Evolutionary conservation across 108 stramenopile genomes (phyloP).

Genomic region (Nitzschia palea): DNA sequence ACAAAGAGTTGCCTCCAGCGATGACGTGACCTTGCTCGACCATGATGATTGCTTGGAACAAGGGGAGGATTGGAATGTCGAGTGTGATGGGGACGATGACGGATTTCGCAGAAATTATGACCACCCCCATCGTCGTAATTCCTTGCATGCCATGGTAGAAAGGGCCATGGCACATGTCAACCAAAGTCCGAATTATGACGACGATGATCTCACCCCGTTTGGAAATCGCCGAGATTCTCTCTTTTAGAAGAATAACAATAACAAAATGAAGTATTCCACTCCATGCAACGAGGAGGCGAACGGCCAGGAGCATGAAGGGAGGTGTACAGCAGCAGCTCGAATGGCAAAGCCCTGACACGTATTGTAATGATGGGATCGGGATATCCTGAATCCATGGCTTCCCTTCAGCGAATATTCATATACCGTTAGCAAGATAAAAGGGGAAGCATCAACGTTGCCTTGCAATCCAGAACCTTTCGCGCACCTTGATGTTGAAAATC

Average conservation of each 20-base stretch:
- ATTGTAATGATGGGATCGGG: no score
- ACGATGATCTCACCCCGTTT: constrained; percentile 1
- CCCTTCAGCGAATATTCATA: no score
- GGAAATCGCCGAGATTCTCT: constrained; percentile 9
- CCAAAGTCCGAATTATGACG: not conserved
- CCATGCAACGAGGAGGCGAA: no score
- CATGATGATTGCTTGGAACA: not conserved
- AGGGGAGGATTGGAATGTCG: not conserved
- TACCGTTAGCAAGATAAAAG: no score
- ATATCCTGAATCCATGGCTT: no score
- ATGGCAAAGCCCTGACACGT: no score
- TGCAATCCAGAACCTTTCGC: no score
- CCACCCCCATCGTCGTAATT: not conserved
- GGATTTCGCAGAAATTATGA: not conserved
- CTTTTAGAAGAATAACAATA: not conserved
- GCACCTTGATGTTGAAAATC: no score
- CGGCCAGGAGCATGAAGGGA: no score
- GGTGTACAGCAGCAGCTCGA: no score
- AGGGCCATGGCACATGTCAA: constrained; percentile 10
- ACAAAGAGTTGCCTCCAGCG: not conserved
- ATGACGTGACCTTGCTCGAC: not conserved
- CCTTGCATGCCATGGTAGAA: constrained; percentile 11
- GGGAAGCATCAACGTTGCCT: no score
- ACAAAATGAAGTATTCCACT: not conserved
- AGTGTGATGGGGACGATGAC: not conserved